These are phyloP conservation scores for Sphagnum fallax DNA, from an alignment of 228 moss, liverwort and hornwort genomes.

Conservation along the genomic window DNA sequence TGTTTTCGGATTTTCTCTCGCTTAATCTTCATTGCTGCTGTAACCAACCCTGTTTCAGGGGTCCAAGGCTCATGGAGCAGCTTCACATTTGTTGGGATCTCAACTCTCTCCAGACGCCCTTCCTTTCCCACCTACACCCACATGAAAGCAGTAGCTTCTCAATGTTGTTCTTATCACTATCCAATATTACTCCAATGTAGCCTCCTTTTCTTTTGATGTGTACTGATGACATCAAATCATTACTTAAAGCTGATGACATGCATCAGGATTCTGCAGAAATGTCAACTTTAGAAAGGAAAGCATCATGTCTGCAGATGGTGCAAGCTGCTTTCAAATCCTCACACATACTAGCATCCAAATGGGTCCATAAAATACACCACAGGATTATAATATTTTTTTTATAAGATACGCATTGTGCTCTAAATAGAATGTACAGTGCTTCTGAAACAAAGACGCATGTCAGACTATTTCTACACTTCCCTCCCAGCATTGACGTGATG, in stretches of 20 bases:
- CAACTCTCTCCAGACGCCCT: slow-evolving; percentile 59
- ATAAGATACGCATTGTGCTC: no score
- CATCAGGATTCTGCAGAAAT: no score
- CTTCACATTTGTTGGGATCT: slow-evolving; percentile 84
- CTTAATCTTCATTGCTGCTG: slow-evolving; percentile 96
- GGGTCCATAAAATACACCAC: no score
- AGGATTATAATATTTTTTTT: no score
- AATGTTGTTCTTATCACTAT: background rate
- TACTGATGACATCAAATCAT: background rate
- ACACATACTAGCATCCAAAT: no score
- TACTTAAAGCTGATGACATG: background rate
- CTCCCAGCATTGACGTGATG: background rate
- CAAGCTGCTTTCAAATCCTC: no score
- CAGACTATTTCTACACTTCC: background rate
- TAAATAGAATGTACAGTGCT: no score
- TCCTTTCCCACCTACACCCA: slow-evolving; percentile 43
- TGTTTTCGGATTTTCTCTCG: slow-evolving; percentile 70
- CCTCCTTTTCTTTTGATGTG: no score
- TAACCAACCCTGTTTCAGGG: slow-evolving; percentile 81
- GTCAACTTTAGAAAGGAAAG: no score
- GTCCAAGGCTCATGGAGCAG: slow-evolving; percentile 83
- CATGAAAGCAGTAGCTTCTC: background rate
- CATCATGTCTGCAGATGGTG: background rate
- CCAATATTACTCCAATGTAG: no score
- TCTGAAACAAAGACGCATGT: no score